Base-by-base conservation (phyloP, 2,329 filamentous ascomycete genomes). In the Trichoderma sp. region DNA sequence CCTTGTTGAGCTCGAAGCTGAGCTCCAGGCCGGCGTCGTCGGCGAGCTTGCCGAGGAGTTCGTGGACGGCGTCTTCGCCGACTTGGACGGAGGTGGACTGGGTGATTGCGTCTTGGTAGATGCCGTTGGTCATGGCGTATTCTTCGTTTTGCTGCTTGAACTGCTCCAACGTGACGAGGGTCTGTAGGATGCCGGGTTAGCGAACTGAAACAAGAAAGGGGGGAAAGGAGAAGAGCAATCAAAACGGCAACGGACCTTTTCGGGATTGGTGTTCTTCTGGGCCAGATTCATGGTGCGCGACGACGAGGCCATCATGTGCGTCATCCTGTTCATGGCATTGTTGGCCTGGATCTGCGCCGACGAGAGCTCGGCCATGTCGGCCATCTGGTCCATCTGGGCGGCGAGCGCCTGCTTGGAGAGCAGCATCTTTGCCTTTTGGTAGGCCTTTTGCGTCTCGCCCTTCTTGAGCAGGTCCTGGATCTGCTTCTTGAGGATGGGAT, bases 11-110 rank as follows among this genome's bases (percentile, higher is more conserved):
- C 80, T 95, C 92, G 76, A 90, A 86, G 72, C 88, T 88, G 70
- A 97, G 83, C 79, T 95, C 91, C 63, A 97, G 87, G 64, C 93
- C 93, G 10, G 92, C 92, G 78, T 96, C 93, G 78, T 97, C 93
- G 70, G 93, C 93, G 52, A 95, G 87, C 80, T 96, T 91, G 71
- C 88, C 90, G 80, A 97, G 90, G 70, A 97, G 81, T 72, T 92
- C 89, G 78, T 97, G 93, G 2, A 97, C 92, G 72, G 94, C 92
- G 73, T 96, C 93, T 77, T 97, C 80, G 82, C 92, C 81, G 81
- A 94, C 78, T 83, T 92, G 77, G 82, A 90, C 74, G 79, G 92
- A 78, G 1, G 93, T 96, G 42, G 90, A 91, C 69, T 91, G 90
- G 25, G 87, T 89, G 70, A 94, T 94, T 69, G 92, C 92, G 75